A percentile compares a stretch with the other conserved stretches of the same genome.
These are phyloP conservation scores for Gaeumannomyces sp. DNA, from an alignment of 2,329 filamentous ascomycete species.

Conservation along the genomic window DNA sequence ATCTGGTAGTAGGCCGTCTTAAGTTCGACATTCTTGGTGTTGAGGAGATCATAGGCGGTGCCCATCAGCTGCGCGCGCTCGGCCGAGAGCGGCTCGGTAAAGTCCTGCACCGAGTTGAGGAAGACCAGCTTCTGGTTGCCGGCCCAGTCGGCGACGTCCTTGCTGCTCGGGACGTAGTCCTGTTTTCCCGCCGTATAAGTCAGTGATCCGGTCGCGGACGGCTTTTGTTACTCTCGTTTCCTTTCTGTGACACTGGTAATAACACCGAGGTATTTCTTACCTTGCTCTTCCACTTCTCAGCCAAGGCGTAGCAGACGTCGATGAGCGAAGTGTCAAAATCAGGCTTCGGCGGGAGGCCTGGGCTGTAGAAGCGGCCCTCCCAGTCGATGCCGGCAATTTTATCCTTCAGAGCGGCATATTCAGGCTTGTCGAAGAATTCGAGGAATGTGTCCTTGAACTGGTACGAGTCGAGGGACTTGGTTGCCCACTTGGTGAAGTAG, in stretches of 20 bases:
- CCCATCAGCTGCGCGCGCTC: constrained; percentile 68
- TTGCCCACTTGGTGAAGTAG: constrained; percentile 81
- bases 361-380: constrained; percentile 83
- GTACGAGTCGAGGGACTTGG: constrained; percentile 84
- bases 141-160: constrained; percentile 68
- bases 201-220: constrained; percentile 12
- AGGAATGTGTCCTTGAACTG: constrained; percentile 89
- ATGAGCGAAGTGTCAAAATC: constrained; percentile 84
- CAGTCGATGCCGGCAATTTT: constrained; percentile 75
- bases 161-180: constrained; percentile 56
- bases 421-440: constrained; percentile 67
- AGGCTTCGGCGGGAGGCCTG: constrained; percentile 84
- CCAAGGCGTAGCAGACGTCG: constrained; percentile 76
- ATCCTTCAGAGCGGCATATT: constrained; percentile 56
- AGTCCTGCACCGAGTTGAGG: constrained; percentile 70
- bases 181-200: constrained; percentile 17
- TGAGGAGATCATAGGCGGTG: constrained; percentile 62
- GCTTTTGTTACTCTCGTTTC: not conserved
- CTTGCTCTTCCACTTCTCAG: constrained; percentile 69
- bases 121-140: constrained; percentile 91
- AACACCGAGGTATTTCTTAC: constrained; percentile 32
- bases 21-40: constrained; percentile 82
- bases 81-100: constrained; percentile 55
- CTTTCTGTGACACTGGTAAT: not conserved
- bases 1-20: constrained; percentile 74